Percentiles rank a stretch among this genome's conserved stretches.
Evolutionary conservation across 345 rosid species (phyloP).

Genomic region (Aquilaria sinensis): DNA sequence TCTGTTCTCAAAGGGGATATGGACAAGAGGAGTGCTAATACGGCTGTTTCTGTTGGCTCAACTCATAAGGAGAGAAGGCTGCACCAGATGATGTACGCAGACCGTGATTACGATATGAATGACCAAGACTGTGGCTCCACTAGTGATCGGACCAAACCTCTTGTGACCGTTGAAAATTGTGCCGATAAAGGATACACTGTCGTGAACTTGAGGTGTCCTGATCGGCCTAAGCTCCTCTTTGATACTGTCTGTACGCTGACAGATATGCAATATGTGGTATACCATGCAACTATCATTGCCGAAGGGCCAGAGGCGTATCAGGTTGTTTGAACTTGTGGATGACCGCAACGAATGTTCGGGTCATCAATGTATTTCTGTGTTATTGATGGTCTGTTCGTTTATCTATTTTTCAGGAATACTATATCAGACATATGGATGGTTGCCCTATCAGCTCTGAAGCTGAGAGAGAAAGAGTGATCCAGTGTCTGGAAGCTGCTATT

Average conservation of each 20-base stretch:
- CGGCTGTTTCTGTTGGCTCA: conserved; percentile 59
- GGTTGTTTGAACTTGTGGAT: conserved; percentile 24
- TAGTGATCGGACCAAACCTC: conserved; percentile 33
- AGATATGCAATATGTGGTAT: conserved; percentile 74
- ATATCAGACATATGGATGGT: conserved; percentile 84
- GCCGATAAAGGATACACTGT: conserved; percentile 65
- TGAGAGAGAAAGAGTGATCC: conserved; percentile 84
- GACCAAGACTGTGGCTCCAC: conserved; percentile 22
- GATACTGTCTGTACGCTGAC: conserved; percentile 81
- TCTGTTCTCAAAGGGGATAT: conserved; percentile 60
- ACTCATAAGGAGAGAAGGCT: conserved; percentile 73
- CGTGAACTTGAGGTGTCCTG: conserved; percentile 60
- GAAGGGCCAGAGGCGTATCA: conserved; percentile 79
- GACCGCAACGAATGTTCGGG: conserved; percentile 1
- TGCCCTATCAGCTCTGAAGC: conserved; percentile 89
- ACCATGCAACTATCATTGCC: conserved; percentile 64
- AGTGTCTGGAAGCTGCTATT: conserved; percentile 95
- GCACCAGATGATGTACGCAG: conserved; percentile 86
- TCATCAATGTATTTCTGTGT: neutral
- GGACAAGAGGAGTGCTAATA: conserved; percentile 57
- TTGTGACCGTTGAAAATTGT: conserved; percentile 60
- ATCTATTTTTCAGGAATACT: conserved; percentile 58
- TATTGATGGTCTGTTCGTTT: conserved; percentile 4
- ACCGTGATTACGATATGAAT: conserved; percentile 61
- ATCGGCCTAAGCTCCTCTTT: conserved; percentile 69